phyloP scores from a whole-genome alignment of 305 asterid genomes.

The Ilex paraguariensis region DNA sequence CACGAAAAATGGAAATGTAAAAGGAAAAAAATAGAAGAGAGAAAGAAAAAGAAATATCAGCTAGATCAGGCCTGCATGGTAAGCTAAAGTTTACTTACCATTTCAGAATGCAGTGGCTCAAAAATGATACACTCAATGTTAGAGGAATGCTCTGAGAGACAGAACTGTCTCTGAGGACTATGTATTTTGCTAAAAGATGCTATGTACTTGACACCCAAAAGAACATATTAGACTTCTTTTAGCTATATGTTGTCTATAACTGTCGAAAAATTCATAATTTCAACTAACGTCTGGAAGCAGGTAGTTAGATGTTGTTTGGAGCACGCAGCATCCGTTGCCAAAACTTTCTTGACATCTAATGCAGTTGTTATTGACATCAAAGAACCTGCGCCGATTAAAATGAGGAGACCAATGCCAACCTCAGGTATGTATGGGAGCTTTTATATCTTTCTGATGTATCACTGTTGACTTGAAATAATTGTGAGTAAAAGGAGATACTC shows the following conservation, averaged over 20 bases:
- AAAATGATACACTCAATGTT: too few relatives aligned
- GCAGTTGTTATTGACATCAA: slow-evolving; percentile 74
- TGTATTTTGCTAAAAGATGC: too few relatives aligned
- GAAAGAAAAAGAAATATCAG: too few relatives aligned
- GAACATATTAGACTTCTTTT: neutral
- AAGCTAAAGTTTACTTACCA: too few relatives aligned
- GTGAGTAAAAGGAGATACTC: too few relatives aligned
- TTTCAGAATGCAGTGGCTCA: too few relatives aligned
- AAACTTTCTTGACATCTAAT: slow-evolving; percentile 65
- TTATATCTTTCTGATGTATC: neutral
- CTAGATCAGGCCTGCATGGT: too few relatives aligned
- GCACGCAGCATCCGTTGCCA: slow-evolving; percentile 78
- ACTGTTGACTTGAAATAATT: too few relatives aligned
- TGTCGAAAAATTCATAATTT: neutral
- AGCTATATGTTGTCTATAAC: neutral
- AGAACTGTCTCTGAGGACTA: too few relatives aligned
- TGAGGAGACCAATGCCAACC: slow-evolving; percentile 48
- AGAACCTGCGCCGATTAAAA: slow-evolving; percentile 32
- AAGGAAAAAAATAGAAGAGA: too few relatives aligned
- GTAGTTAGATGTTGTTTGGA: slow-evolving; percentile 90
- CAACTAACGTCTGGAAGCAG: slow-evolving; percentile 21
- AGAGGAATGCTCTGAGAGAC: too few relatives aligned
- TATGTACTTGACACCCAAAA: neutral
- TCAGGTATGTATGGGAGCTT: slow-evolving; percentile 35
- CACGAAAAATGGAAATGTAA: too few relatives aligned